Percentiles rank a stretch among this genome's conserved stretches.
Conservation (phyloP, 2,329 filamentous ascomycete genomes). For the Botrytis porri region DNA sequence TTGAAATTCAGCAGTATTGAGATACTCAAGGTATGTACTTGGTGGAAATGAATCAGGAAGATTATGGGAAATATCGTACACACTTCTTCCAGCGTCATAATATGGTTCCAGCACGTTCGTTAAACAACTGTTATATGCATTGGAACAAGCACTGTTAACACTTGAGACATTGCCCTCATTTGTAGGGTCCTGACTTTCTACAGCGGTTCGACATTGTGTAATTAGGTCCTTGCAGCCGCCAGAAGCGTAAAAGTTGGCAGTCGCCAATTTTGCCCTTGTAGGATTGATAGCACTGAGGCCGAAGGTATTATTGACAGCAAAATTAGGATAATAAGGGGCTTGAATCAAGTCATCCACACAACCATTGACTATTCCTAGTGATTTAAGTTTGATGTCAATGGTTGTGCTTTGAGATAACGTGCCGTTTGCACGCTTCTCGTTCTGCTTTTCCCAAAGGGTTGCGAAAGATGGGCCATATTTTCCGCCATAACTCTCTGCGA, state of each 20-base stretch:
- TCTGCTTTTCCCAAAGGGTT: constrained; percentile 58
- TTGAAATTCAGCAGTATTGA: constrained; percentile 61
- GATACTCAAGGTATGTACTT: constrained; percentile 58
- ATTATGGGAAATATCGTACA: constrained; percentile 40
- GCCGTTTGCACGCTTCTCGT: constrained; percentile 52
- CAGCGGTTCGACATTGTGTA: constrained; percentile 48
- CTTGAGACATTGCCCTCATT: constrained; percentile 41
- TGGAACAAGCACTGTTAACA: constrained; percentile 39
- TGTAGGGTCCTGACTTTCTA: constrained; percentile 41
- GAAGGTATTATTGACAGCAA: constrained; percentile 65
- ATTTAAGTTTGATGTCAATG: constrained; percentile 57
- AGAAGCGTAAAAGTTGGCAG: constrained; percentile 45
- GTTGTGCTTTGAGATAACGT: constrained; percentile 49
- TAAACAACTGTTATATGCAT: constrained; percentile 38
- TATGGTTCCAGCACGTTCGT: constrained; percentile 39
- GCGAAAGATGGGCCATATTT: constrained; percentile 67
- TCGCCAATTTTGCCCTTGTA: constrained; percentile 47
- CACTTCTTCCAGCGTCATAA: constrained; percentile 37
- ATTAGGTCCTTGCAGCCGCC: constrained; percentile 56
- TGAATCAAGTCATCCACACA: constrained; percentile 65
- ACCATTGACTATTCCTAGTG: constrained; percentile 69
- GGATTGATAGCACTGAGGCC: constrained; percentile 55
- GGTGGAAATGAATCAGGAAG: constrained; percentile 60
- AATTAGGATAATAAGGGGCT: constrained; percentile 53
- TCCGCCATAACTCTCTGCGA: constrained; percentile 68